Evolutionary conservation across 2,329 filamentous ascomycete species (phyloP).

Genomic region (Tolypocladium guangdongense): DNA sequence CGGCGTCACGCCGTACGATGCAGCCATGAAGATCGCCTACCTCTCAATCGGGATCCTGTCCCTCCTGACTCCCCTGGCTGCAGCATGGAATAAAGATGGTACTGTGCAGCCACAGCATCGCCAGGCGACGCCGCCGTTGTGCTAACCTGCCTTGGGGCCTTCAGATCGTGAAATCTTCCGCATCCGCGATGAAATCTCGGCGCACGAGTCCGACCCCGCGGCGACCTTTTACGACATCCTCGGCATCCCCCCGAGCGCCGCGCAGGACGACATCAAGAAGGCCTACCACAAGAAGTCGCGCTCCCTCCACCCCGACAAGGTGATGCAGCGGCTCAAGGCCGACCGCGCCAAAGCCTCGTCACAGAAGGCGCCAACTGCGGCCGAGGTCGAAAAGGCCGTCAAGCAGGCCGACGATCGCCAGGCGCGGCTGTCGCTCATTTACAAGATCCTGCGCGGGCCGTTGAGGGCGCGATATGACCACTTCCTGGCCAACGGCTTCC

Average conservation of each 20-base stretch:
- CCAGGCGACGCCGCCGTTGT: not conserved
- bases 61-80: constrained; percentile 53
- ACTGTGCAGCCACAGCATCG: not conserved
- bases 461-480: constrained; percentile 85
- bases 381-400: constrained; percentile 66
- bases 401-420: constrained; percentile 78
- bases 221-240: constrained; percentile 94
- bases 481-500: constrained; percentile 88
- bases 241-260: constrained; percentile 61
- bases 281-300: constrained; percentile 84
- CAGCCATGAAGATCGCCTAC: constrained; percentile 60
- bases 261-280: constrained; percentile 81
- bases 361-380: constrained; percentile 49
- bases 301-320: constrained; percentile 88
- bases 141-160: not conserved
- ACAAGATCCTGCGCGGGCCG: constrained; percentile 73
- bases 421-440: constrained; percentile 72
- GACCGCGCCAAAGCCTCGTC: constrained; percentile 47
- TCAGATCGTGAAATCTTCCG: constrained; percentile 96
- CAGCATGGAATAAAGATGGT: constrained; percentile 85
- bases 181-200: constrained; percentile 73
- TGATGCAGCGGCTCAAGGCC: constrained; percentile 69
- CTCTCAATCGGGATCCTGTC: constrained; percentile 59
- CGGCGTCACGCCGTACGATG: constrained; percentile 16
- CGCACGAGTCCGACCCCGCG: constrained; percentile 64